Percentiles rank a stretch among this genome's conserved stretches.
phyloP scores from a whole-genome alignment of 306 rosid species.

The Corylus americana region DNA sequence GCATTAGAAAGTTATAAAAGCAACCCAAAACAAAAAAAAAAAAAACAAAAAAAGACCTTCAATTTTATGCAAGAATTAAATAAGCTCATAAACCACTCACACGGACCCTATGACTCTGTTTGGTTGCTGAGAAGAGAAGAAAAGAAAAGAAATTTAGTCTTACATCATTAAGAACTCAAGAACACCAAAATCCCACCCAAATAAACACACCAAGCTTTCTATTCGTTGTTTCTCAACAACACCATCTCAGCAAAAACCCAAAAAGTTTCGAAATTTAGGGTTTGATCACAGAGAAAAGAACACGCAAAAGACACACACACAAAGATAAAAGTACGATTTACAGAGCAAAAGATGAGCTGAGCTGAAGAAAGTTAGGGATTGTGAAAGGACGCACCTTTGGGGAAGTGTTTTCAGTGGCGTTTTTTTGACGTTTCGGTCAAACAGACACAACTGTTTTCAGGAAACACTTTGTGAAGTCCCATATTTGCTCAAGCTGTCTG shows the following conservation, averaged over 20 bases:
- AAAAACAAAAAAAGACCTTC: not conserved
- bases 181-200: not conserved
- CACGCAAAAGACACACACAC: not conserved
- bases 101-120: not conserved
- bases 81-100: not conserved
- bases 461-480: not conserved
- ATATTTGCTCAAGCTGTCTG: not conserved
- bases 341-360: not conserved
- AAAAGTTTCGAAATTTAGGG: not conserved
- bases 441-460: not conserved
- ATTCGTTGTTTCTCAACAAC: not conserved
- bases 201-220: not conserved
- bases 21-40: not conserved
- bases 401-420: not conserved
- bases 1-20: not conserved
- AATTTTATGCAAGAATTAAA: not conserved
- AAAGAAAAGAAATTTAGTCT: not conserved
- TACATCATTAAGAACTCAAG: not conserved
- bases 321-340: not conserved
- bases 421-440: not conserved
- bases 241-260: not conserved
- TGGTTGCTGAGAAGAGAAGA: not conserved
- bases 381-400: constrained; percentile 9
- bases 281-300: not conserved
- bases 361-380: not conserved